Conservation (phyloP, 352 stramenopile genomes). For the Poterioochromonas sp. region DNA sequence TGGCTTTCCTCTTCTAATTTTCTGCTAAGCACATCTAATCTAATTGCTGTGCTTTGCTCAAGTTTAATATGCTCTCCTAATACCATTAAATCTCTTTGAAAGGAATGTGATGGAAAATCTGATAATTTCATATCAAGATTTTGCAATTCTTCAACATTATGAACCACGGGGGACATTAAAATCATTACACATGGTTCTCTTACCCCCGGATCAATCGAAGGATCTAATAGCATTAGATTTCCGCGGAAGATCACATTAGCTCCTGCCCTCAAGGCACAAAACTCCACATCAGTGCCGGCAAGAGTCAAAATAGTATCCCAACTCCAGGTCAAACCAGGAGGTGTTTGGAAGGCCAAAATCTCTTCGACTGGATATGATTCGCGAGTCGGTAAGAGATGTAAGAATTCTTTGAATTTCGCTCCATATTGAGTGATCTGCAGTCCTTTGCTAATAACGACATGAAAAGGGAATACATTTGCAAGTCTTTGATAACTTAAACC, state of each 20-base stretch:
- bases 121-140: background rate
- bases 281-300: background rate
- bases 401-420: background rate
- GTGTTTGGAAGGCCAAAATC: background rate
- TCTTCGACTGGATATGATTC: background rate
- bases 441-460: background rate
- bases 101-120: background rate
- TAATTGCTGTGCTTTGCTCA: background rate
- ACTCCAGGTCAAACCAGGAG: background rate
- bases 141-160: background rate
- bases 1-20: background rate
- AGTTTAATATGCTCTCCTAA: background rate
- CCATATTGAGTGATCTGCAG: background rate
- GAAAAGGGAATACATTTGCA: background rate
- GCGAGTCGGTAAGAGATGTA: background rate
- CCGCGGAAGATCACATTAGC: no score
- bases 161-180: background rate
- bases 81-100: background rate
- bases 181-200: background rate
- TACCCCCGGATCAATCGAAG: no score
- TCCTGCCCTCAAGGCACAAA: background rate
- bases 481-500: background rate
- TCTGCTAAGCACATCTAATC: background rate
- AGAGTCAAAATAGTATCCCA: background rate
- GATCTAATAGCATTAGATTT: no score